Evolutionary conservation across 2,329 filamentous ascomycete genomes (phyloP).

Genomic region (Chaetomium sp.): DNA sequence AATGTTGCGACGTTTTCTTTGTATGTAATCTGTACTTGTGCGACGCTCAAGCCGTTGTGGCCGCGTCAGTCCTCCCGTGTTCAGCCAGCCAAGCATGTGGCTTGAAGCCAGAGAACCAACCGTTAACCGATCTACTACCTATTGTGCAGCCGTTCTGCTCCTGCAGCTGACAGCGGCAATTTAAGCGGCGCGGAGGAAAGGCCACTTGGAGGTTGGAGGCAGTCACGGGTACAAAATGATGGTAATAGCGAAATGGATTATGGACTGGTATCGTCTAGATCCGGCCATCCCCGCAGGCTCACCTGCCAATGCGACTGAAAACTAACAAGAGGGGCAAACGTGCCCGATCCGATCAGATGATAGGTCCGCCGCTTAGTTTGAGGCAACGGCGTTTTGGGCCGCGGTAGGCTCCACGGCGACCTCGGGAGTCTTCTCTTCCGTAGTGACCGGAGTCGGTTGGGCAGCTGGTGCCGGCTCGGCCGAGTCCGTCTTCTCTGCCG

Average conservation of each 20-base stretch:
- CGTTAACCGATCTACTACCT: neutral
- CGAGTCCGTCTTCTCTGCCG: neutral
- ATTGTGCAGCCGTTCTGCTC: neutral
- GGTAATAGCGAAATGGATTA: neutral
- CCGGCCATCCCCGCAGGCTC: neutral
- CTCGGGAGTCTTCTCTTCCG: conserved; percentile 4
- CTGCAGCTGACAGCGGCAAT: neutral
- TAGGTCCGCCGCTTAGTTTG: neutral
- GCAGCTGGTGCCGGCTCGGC: neutral
- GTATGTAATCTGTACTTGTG: neutral
- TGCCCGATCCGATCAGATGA: neutral
- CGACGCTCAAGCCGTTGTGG: neutral
- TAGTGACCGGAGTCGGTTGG: neutral
- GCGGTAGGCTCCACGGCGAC: neutral
- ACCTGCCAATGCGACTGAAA: neutral
- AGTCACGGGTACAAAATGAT: neutral
- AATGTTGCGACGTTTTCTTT: conserved; percentile 6
- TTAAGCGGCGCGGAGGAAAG: neutral
- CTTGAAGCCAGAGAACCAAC: neutral
- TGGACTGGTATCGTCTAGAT: neutral
- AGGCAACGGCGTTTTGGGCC: conserved; percentile 9
- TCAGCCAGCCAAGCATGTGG: neutral
- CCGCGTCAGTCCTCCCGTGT: conserved; percentile 6
- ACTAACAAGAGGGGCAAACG: neutral
- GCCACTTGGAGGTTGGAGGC: neutral